These are phyloP conservation scores for Berberis vulgaris DNA, from an alignment of 164 flowering plant genomes.

Conservation along the genomic window DNA sequence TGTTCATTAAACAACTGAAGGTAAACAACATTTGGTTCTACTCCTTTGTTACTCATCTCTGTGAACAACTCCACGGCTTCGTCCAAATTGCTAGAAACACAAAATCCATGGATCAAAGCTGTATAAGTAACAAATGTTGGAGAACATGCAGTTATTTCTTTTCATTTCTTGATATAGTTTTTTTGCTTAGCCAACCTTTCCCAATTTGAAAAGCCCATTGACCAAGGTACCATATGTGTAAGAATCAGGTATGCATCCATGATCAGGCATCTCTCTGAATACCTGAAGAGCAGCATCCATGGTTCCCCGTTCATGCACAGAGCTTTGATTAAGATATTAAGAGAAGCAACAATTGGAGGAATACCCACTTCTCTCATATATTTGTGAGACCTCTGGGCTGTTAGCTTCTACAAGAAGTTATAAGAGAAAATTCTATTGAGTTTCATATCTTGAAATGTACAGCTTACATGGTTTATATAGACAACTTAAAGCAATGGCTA, in stretches of 20 bases:
- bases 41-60: constrained; percentile 55
- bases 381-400: constrained; percentile 53
- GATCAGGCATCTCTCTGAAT: constrained; percentile 64
- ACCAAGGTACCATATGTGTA: constrained; percentile 90
- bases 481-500: no score
- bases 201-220: constrained; percentile 63
- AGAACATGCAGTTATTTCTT: constrained; percentile 33
- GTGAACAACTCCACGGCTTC: constrained; percentile 52
- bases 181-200: constrained; percentile 53
- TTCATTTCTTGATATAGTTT: constrained; percentile 64
- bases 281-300: constrained; percentile 50
- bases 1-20: constrained; percentile 77
- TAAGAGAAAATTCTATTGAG: no score
- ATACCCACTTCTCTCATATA: constrained; percentile 62
- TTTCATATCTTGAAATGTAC: no score
- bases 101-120: constrained; percentile 65
- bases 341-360: constrained; percentile 41
- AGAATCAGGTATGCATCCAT: constrained; percentile 61
- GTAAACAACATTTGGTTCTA: constrained; percentile 82
- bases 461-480: no score
- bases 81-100: constrained; percentile 35
- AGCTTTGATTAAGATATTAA: constrained; percentile 79
- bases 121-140: constrained; percentile 81
- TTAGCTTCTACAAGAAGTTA: no score
- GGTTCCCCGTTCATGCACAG: constrained; percentile 59